These are phyloP conservation scores for Neurospora sp. DNA, from an alignment of 495 filamentous ascomycete species.

Conservation along the genomic window DNA sequence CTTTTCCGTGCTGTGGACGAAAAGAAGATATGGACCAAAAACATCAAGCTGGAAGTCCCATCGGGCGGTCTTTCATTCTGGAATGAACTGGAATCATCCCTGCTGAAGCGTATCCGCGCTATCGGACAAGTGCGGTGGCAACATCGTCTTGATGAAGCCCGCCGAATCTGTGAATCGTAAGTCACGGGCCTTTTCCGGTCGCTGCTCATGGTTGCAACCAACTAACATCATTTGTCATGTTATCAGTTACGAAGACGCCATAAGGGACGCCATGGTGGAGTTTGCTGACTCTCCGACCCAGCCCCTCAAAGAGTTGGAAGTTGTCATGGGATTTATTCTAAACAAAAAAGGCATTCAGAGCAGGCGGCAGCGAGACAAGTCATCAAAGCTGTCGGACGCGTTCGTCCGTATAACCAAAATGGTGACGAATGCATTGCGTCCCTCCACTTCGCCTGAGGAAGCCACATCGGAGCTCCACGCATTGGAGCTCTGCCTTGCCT, in stretches of 20 bases:
- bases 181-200: neutral
- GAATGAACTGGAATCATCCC: conserved; percentile 26
- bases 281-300: conserved; percentile 48
- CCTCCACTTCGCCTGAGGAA: neutral
- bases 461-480: conserved; percentile 4
- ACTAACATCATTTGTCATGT: neutral
- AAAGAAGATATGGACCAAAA: conserved; percentile 47
- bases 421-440: conserved; percentile 32
- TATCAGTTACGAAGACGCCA: conserved; percentile 53
- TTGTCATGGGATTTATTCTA: conserved; percentile 63
- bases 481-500: conserved; percentile 32
- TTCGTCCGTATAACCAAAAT: conserved; percentile 42
- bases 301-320: conserved; percentile 60
- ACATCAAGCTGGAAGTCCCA: conserved; percentile 32
- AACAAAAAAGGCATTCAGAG: conserved; percentile 50
- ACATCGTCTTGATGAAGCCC: conserved; percentile 33
- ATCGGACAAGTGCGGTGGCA: conserved; percentile 20
- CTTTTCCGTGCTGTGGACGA: conserved; percentile 72
- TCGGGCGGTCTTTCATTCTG: conserved; percentile 26
- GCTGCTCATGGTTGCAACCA: neutral
- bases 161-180: conserved; percentile 45
- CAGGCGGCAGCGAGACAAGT: conserved; percentile 52
- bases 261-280: conserved; percentile 44
- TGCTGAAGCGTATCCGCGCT: conserved; percentile 12
- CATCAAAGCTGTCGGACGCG: conserved; percentile 50